Evolutionary conservation across 805 yeast genomes (phyloP), one percentile per base, ranked within the genome.

Genomic region (Suhomyces sp.): DNA sequence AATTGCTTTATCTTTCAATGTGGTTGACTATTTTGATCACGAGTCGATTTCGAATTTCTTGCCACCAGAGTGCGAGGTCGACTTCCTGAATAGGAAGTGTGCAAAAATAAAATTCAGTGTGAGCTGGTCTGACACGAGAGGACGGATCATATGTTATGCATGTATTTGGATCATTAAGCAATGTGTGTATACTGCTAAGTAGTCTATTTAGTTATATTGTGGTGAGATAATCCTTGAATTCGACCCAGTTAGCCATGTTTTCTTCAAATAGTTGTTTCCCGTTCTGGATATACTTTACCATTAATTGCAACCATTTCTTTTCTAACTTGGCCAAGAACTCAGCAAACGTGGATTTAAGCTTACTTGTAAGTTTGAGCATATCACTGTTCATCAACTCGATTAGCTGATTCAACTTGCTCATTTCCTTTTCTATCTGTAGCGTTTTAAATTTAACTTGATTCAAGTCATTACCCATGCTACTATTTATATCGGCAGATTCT

Each of bases 321-420:
- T 83, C 73, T 66, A 79, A 62, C 57, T 67, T 56, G 58, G 43
- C 48, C 61, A 72, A 40, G 63, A 71, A 61, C 56, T 73, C 69
- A 56, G 68, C 52, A 63, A 71, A 69, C 46, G 74, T 81, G 19
- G 54, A 56, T 48, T 69, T 73, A n/a, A 81, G 69, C 47, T 75
- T 73, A 9, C 70, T 56, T 19, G 82, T 77, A 25, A 81, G 67
- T 50, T 63, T 69, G 22, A 63, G 60, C 61, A 80, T 73, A 61
- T 81, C 85, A 10, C 60, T 61, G 51, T 72, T 66, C 35, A 77
- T 63, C 15, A 76, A 64, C 13, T 69, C 71, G 22, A 78, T 77
- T 48, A 82, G 72, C 48, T 81, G 83, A 43, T 77, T 73, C 40
- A 80, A 67, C 56, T 79, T 80, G 41, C 57, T 57, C 25, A 77